Conservation (phyloP, 257 asterid genomes). For the Linderniella brevidens region DNA sequence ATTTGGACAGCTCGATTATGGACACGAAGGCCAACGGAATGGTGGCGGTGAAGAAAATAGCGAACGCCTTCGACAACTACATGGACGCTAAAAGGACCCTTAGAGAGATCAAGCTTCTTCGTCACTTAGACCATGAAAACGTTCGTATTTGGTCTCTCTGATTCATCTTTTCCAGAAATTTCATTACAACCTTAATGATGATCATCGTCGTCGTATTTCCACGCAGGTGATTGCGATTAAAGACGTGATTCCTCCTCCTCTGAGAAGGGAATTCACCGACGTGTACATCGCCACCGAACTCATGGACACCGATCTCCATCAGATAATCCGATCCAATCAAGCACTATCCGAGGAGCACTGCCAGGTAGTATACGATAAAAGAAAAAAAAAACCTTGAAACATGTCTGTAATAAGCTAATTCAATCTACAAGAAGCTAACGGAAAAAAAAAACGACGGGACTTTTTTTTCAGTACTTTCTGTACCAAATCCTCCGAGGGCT, state of each 20-base stretch:
- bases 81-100: constrained; percentile 94
- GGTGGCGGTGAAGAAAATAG: constrained; percentile 95
- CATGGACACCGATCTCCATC: constrained; percentile 99
- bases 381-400: not conserved
- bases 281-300: constrained; percentile 67
- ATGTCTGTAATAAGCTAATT: not conserved
- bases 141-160: constrained; percentile 18
- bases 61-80: constrained; percentile 76
- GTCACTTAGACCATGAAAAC: constrained; percentile 90
- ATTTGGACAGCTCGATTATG: constrained; percentile 49
- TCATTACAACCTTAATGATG: not conserved
- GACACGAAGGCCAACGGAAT: constrained; percentile 80
- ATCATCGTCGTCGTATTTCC: constrained; percentile 1
- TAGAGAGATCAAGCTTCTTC: constrained; percentile 93
- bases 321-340: constrained; percentile 88
- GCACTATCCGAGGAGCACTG: constrained; percentile 83
- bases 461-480: constrained; percentile 64
- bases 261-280: constrained; percentile 68
- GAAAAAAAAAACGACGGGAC: not conserved
- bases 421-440: constrained; percentile 5
- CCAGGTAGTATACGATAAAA: constrained; percentile 32
- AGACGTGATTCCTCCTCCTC: constrained; percentile 94
- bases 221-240: constrained; percentile 51
- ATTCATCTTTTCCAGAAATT: not conserved
- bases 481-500: constrained; percentile 88